phyloP scores from a whole-genome alignment of 805 yeast species.

The Saccharomyces paradoxus region DNA sequence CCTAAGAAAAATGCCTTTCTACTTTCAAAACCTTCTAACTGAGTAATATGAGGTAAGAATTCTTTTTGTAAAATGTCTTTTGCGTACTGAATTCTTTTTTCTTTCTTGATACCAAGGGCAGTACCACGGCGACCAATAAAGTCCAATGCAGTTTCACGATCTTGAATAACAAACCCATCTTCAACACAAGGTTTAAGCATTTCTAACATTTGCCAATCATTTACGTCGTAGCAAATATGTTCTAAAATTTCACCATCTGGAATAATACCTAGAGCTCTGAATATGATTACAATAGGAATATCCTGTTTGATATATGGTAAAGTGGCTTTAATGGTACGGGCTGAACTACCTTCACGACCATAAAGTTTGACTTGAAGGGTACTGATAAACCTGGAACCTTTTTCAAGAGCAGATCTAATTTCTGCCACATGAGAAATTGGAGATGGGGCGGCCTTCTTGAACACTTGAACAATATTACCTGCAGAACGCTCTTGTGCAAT shows the following conservation, averaged over 20 bases:
- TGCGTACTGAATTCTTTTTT: conserved; percentile 96
- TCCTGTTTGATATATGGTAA: conserved; percentile 94
- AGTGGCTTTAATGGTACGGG: conserved; percentile 89
- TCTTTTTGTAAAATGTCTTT: conserved; percentile 94
- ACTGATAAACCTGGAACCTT: conserved; percentile 90
- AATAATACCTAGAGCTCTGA: conserved; percentile 95
- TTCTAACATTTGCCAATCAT: conserved; percentile 99
- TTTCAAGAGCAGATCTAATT: conserved; percentile 91
- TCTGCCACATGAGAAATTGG: conserved; percentile 95
- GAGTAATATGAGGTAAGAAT: conserved; percentile 93
- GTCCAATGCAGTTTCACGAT: conserved; percentile 95
- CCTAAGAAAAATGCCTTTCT: conserved; percentile 96
- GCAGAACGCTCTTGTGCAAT: conserved; percentile 99
- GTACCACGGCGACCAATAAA: conserved; percentile 98
- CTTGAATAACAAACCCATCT: conserved; percentile 97
- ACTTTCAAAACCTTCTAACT: conserved; percentile 92
- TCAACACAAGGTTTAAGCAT: conserved; percentile 98
- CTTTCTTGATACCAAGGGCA: conserved; percentile 91
- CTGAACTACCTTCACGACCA: conserved; percentile 66
- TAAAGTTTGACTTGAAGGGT: conserved; percentile 89
- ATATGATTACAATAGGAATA: conserved; percentile 92
- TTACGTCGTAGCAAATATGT: conserved; percentile 95
- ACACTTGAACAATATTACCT: conserved; percentile 96
- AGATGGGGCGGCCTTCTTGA: conserved; percentile 94
- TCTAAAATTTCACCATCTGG: conserved; percentile 98